These are phyloP conservation scores for Barbatosphaeria neglecta DNA, from an alignment of 495 filamentous ascomycete species.

Conservation along the genomic window DNA sequence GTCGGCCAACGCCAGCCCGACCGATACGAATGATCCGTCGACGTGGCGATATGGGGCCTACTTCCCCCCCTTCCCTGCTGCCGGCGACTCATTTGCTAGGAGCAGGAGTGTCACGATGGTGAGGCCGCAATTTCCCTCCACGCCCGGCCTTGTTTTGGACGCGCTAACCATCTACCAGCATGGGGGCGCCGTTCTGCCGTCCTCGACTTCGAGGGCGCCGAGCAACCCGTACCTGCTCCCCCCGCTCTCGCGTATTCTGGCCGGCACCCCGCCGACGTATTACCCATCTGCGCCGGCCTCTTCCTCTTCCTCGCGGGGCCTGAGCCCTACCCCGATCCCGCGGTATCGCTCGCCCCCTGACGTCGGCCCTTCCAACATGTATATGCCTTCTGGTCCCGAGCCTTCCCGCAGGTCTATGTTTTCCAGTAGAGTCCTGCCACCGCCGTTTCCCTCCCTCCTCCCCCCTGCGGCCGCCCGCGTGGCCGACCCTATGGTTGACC, in stretches of 20 bases:
- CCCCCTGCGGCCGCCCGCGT: constrained; percentile 4
- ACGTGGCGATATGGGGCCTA: constrained; percentile 11
- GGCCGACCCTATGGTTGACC: no score
- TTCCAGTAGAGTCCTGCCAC: constrained; percentile 4
- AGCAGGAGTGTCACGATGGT: constrained; percentile 36
- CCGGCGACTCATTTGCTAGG: constrained; percentile 18
- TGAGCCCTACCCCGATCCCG: constrained; percentile 8
- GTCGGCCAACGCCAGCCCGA: constrained; percentile 9
- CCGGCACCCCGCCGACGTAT: constrained; percentile 24
- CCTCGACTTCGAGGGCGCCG: constrained; percentile 8
- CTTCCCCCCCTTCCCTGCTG: constrained; percentile 7
- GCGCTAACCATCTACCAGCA: constrained; percentile 9
- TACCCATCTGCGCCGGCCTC: constrained; percentile 18
- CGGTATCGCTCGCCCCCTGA: constrained; percentile 15
- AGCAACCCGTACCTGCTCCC: constrained; percentile 7
- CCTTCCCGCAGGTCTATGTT: neutral
- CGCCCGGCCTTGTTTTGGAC: neutral
- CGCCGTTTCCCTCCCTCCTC: constrained; percentile 8
- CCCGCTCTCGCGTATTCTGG: constrained; percentile 19
- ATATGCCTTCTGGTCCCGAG: no score
- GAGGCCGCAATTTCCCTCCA: constrained; percentile 5
- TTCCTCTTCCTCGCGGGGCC: constrained; percentile 10
- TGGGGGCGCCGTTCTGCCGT: neutral
- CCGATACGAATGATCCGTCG: neutral
- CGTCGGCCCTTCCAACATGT: constrained; percentile 6